Base-by-base conservation (phyloP, 1,284 basidiomycete species). In the Rhizoctonia solani region DNA sequence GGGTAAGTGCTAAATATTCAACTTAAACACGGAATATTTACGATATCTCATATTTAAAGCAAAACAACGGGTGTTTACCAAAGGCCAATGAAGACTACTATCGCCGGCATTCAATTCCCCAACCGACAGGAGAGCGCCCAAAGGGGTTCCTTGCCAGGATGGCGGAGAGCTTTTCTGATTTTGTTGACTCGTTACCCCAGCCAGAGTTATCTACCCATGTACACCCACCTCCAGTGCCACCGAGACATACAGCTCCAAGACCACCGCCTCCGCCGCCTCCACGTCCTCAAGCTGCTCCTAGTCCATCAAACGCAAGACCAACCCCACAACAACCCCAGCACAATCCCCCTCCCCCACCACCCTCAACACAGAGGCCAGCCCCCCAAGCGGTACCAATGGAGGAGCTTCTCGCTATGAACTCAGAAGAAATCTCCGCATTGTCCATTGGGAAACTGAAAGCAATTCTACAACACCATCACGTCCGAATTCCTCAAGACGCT, bases 401-500 rank as follows among this genome's bases (percentile, higher is more conserved):
- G 4, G 34, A 59, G 41, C 44, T 59, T 8, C 56, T 59, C 21
- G 42, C 21, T 27, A 59, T 59, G 56, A 6, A 3, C 19, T 4
- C 42, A 6, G 42, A 32, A n/a, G 42, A 47, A 19, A 49, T 59
- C 21, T 59, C 56, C 5, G 41, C 8, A n/a, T 23, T 59, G 27
- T 59, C 56, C 8, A 30, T 59, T 21, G 56, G 56, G 23, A 37
- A 34, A 19, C 32, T 59, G 13, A 58, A 58, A 21, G 55, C 55
- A 11, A 58, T 46, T 42, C 25, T 58, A 25, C 39, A 58, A 19
- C 55, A 58, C n/a, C 44, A 58, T 19, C 55, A 58, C 55, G 55
- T 58, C n/a, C 39, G 55, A 21, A 46, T 58, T 21, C 55, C 55
- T 11, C 55, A 58, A 30, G 55, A 58, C 27, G 55, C 55, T 58